These are phyloP conservation scores for Cordyceps pruinosa DNA, from an alignment of 2,329 filamentous ascomycete genomes.

Conservation along the genomic window DNA sequence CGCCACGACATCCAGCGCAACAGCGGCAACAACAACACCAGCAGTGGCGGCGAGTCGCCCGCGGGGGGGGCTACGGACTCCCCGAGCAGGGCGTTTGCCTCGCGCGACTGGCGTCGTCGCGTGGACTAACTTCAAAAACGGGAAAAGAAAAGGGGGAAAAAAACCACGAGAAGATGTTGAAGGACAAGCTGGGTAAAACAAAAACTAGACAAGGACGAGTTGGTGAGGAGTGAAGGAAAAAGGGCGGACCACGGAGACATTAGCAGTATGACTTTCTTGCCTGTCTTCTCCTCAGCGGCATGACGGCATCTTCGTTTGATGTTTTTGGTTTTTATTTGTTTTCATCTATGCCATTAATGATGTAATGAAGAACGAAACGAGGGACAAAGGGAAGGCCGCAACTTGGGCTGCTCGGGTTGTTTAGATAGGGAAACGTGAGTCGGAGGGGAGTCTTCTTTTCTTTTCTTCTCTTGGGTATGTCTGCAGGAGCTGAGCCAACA, in stretches of 20 bases:
- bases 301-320: not conserved
- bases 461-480: not conserved
- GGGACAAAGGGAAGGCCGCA: not conserved
- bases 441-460: not conserved
- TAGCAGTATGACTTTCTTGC: not conserved
- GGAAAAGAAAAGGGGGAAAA: not conserved
- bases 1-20: conserved; percentile 8
- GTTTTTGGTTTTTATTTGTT: not conserved
- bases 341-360: conserved; percentile 1
- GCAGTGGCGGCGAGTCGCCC: not conserved
- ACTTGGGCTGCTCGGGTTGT: not conserved
- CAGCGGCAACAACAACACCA: not conserved
- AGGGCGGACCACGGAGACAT: not conserved
- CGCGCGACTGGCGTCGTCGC: conserved; percentile 12
- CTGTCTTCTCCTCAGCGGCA: conserved; percentile 2
- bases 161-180: not conserved
- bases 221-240: not conserved
- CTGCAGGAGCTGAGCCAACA: not conserved
- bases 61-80: not conserved
- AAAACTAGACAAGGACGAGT: not conserved
- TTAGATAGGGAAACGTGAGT: too few relatives aligned
- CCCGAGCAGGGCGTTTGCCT: conserved; percentile 8
- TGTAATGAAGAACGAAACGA: conserved; percentile 7
- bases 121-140: not conserved
- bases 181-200: not conserved